Conservation (phyloP, 306 rosid species). For the Cucumis cinereus region DNA sequence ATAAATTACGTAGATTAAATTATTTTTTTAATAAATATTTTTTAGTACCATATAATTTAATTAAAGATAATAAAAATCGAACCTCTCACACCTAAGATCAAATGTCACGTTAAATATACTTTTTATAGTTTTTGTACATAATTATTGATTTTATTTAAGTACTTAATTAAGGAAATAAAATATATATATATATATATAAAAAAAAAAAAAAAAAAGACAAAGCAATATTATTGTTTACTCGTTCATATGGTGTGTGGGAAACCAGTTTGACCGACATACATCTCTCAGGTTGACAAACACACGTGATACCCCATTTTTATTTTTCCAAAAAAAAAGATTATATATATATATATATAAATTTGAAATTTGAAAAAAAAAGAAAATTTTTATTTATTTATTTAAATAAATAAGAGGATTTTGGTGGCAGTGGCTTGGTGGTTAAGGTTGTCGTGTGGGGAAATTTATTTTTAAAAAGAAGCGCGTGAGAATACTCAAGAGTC, state of each 20-base stretch:
- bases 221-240: not conserved
- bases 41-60: too few relatives aligned
- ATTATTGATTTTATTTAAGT: too few relatives aligned
- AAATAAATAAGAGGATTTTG: not conserved
- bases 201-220: not conserved
- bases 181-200: too few relatives aligned
- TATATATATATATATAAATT: not conserved
- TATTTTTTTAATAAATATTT: too few relatives aligned
- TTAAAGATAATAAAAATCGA: too few relatives aligned
- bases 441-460: conserved; percentile 1
- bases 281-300: conserved; percentile 47
- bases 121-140: too few relatives aligned
- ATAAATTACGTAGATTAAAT: too few relatives aligned
- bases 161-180: too few relatives aligned
- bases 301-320: conserved; percentile 33
- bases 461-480: not conserved
- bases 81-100: too few relatives aligned
- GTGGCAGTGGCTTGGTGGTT: conserved; percentile 8
- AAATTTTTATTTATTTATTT: not conserved
- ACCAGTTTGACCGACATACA: conserved; percentile 54
- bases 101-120: too few relatives aligned
- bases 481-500: not conserved
- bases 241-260: conserved; percentile 14
- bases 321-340: too few relatives aligned
- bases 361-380: not conserved